Conservation (phyloP, 805 yeast genomes). For the Candida cerambycidarum region DNA sequence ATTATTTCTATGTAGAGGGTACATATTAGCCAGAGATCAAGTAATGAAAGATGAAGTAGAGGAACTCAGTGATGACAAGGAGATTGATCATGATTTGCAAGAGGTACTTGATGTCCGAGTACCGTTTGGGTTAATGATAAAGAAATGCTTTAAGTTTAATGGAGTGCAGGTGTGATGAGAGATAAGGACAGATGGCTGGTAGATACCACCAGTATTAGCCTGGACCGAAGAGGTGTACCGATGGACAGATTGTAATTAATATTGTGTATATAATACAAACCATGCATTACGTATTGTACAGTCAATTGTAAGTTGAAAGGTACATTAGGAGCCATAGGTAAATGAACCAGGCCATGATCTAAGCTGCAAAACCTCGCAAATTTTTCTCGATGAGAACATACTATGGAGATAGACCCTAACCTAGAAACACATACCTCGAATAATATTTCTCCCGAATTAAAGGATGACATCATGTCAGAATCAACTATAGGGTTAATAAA, state of each 20-base stretch:
- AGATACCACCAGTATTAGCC: no score
- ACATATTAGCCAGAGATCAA: conserved; percentile 51
- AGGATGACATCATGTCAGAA: neutral
- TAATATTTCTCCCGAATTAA: neutral
- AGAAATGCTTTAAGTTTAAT: conserved; percentile 5
- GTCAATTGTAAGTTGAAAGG: no score
- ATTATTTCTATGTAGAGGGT: conserved; percentile 51
- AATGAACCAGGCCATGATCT: no score
- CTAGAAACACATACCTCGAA: neutral
- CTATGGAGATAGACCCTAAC: conserved; percentile 10
- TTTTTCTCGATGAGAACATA: conserved; percentile 11
- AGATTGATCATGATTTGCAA: conserved; percentile 9
- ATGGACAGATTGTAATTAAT: no score
- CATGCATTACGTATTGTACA: no score
- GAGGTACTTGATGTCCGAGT: conserved; percentile 6
- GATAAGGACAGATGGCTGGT: no score
- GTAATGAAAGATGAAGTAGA: neutral
- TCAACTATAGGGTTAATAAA: neutral
- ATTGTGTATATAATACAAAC: no score
- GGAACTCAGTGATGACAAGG: neutral
- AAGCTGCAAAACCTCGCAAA: conserved; percentile 4
- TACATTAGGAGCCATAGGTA: no score
- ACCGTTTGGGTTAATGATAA: conserved; percentile 4
- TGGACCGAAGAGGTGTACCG: no score
- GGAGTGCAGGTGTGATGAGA: conserved; percentile 2